Percentiles rank a stretch among this genome's conserved stretches.
Conservation (phyloP, 2,329 filamentous ascomycete genomes). For the Emergomyces orientalis region DNA sequence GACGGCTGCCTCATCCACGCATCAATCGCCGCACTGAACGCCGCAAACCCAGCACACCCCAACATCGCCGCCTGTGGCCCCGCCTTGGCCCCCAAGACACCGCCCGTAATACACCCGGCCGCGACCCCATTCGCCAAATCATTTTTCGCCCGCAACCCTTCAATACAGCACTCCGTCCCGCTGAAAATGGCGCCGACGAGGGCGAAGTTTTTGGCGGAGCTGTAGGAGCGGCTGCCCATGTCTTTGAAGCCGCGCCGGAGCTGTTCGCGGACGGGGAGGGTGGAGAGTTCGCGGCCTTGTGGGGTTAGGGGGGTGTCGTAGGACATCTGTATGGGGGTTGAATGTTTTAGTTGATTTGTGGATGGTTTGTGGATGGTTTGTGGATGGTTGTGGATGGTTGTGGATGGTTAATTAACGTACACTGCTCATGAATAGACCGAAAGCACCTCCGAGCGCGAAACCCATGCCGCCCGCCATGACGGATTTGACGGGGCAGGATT, state of each 20-base stretch:
- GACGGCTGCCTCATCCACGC: slow-evolving; percentile 72
- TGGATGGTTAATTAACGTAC: slow-evolving; percentile 47
- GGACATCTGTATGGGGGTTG: slow-evolving; percentile 61
- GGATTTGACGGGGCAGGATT: slow-evolving; percentile 83
- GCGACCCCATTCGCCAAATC: slow-evolving; percentile 80
- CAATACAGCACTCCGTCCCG: slow-evolving; percentile 92
- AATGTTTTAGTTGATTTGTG: neutral
- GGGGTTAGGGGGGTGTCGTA: slow-evolving; percentile 83
- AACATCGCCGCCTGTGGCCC: slow-evolving; percentile 81
- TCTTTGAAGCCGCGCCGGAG: slow-evolving; percentile 81
- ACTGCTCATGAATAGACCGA: slow-evolving; percentile 96
- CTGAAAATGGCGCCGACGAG: slow-evolving; percentile 84
- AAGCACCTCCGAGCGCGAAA: slow-evolving; percentile 85
- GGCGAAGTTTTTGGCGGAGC: slow-evolving; percentile 87
- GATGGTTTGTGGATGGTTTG: neutral
- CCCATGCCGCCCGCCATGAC: slow-evolving; percentile 86
- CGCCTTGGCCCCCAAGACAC: slow-evolving; percentile 73
- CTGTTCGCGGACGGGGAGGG: slow-evolving; percentile 74
- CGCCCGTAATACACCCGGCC: slow-evolving; percentile 85
- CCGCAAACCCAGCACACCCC: slow-evolving; percentile 88
- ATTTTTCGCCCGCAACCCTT: slow-evolving; percentile 83
- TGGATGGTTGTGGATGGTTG: slow-evolving; percentile 1
- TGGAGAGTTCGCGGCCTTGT: slow-evolving; percentile 45
- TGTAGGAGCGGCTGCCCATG: slow-evolving; percentile 77
- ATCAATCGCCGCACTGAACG: slow-evolving; percentile 86